Base-by-base conservation (phyloP, 306 rosid genomes). In the Alnus glutinosa region DNA sequence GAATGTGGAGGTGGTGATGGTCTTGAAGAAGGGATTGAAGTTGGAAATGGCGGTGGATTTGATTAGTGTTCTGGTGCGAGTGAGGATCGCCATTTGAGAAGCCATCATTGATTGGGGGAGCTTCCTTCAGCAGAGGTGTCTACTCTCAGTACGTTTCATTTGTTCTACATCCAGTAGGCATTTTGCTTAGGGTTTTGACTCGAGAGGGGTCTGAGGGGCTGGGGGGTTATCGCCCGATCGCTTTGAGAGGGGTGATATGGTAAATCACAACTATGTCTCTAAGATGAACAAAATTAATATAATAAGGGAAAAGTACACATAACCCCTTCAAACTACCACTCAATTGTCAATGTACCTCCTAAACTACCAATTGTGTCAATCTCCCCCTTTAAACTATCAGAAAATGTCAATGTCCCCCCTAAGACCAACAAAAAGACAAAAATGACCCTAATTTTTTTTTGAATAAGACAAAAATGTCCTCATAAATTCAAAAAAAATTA, bases 81-180 rank as follows among this genome's bases (percentile, higher is more conserved):
- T 30, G 4, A 93, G 88, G 81, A 90, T 85, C 79, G 97, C 88
- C 88, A 95, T 90, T 82, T 84, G 93, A 10, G 93, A 89, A 73
- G 94, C 96, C 99, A 93, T 89, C 67, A 88, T 79, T 54, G 84
- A 76, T 10, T 6, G 14, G 28, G 7, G 66, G 7, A 59, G 66
- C 37, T 59, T 59, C 66, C 37, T 59, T 59, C 66, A 59, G 15
- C 9, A 28, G 66, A 59, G 15, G 37, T 48, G 78, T 61, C 47
- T 46, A 75, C 32, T 73, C 73, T 13, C 15, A 50, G 61, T 8
- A 9, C 36, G 66, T 59, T 28, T 28, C 66, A 59, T 28, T 59
- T 59, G 66, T 3, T 59, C 66, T 28, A 10, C 2, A 28, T 28
- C 13, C 66, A 9, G 16, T 59, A 5, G 4, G 3, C 47, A 18